Evolutionary conservation across 768 basidiomycete species (phyloP).

Genomic region (Phlebiopsis gigantea): DNA sequence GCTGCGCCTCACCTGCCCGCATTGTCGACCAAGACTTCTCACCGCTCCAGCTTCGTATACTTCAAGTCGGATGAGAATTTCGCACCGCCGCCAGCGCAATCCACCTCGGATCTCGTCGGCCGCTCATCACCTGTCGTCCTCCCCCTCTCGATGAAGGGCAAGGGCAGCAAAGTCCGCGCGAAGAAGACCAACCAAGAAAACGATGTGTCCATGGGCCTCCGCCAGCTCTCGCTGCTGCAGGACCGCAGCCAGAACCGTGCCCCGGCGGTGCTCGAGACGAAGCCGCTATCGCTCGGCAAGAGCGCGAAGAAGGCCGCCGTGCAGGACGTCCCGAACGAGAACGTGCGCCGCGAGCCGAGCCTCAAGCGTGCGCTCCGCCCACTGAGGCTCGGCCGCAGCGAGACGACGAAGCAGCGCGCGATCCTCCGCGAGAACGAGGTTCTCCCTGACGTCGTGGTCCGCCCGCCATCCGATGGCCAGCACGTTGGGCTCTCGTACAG

Average conservation of each 20-base stretch:
- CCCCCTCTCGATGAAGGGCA: slow-evolving; percentile 52
- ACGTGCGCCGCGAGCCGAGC: slow-evolving; percentile 27
- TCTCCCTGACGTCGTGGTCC: slow-evolving; percentile 55
- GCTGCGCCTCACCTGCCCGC: slow-evolving; percentile 21
- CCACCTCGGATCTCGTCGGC: slow-evolving; percentile 15
- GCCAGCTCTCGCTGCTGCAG: slow-evolving; percentile 58
- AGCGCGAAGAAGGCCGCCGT: slow-evolving; percentile 30
- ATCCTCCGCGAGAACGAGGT: slow-evolving; percentile 49
- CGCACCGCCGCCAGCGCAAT: slow-evolving; percentile 7
- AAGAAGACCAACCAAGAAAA: slow-evolving; percentile 27
- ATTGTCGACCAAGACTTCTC: slow-evolving; percentile 20
- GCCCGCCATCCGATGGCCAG: slow-evolving; percentile 51
- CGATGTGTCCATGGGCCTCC: slow-evolving; percentile 36
- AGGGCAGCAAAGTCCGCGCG: slow-evolving; percentile 42
- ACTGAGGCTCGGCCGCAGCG: slow-evolving; percentile 54
- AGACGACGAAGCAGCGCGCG: slow-evolving; percentile 59
- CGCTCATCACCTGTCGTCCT: slow-evolving; percentile 33
- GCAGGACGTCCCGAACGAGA: slow-evolving; percentile 19
- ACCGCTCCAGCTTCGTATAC: slow-evolving; percentile 61
- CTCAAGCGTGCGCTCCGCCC: slow-evolving; percentile 50
- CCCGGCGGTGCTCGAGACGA: slow-evolving; percentile 30
- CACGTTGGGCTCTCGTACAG: slow-evolving; percentile 39
- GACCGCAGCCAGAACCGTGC: slow-evolving; percentile 44
- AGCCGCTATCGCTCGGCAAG: slow-evolving; percentile 55
- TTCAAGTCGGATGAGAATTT: slow-evolving; percentile 51